Base-by-base conservation (phyloP, 352 stramenopile genomes). In the Paralagenidium karlingii region DNA sequence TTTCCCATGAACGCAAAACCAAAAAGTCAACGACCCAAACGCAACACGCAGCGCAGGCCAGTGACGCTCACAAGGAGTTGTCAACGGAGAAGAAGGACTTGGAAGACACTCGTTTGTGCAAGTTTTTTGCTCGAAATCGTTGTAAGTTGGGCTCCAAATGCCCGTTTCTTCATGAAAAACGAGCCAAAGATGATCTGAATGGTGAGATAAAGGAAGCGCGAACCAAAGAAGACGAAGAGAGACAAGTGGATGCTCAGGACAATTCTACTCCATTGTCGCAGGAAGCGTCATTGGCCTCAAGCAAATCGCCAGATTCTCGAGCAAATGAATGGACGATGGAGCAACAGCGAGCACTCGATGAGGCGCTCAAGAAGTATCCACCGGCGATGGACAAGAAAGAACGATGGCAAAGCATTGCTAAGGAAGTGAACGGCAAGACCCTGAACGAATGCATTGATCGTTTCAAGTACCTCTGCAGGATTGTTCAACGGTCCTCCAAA, bases 381-480 rank as follows among this genome's bases (percentile, higher is more conserved):
- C 47, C 60, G 9, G 70, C 59, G 20, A 75, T 88, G 56, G 71
- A 82, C 34, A 84, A 77, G 47, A 74, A 74, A 15, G 51, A 65
- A 22, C 57, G 77, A 15, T 91, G 77, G 77, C 51, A 51, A 1
- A 61, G 50, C 20, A 88, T 91, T 39, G 64, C 74, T 4, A 59
- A 52, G 7, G 71, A 76, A 22, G 69, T 91, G 6, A 52, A 77
- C 0, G 68, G 53, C 19, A 79, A 75, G 22, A 73, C 67, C 7
- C 38, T 91, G 24, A 86, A 82, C 43, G 71, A 91, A 24, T 91
- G 77, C 34, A 85, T 91, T 33, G 74, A 86, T 27, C 71, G 77
- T 3, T 91, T 77, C 44, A 79, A 87, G 49, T 40, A 65, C 27
- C 43, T 91, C 2, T 71, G 62, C 27, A 45, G 63, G 16, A 36